Conservation (phyloP, 2,329 filamentous ascomycete genomes). For the Graphilbum sp. region DNA sequence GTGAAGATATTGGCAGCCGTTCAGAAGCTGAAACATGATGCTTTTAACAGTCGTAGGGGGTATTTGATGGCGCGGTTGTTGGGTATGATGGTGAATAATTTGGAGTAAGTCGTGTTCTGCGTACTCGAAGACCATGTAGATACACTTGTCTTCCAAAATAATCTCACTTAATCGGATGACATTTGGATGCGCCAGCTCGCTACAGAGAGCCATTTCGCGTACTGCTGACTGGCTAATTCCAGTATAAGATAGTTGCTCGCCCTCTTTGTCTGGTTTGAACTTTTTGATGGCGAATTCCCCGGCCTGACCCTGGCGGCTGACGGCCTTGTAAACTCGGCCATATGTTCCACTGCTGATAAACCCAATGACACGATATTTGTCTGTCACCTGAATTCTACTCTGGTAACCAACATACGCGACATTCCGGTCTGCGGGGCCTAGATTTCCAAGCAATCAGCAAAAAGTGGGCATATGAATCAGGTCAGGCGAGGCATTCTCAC, state of each 20-base stretch:
- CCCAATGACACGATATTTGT: constrained; percentile 90
- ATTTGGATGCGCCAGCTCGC: constrained; percentile 75
- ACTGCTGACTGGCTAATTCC: constrained; percentile 95
- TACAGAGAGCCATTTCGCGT: constrained; percentile 93
- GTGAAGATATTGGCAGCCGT: constrained; percentile 88
- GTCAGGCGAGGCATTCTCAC: no score
- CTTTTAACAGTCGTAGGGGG: constrained; percentile 79
- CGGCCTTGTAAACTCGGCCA: constrained; percentile 92
- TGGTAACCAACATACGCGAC: constrained; percentile 35
- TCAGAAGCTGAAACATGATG: constrained; percentile 89
- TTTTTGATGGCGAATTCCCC: constrained; percentile 98
- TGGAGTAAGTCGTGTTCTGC: constrained; percentile 94
- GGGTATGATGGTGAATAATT: constrained; percentile 95
- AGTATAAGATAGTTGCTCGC: constrained; percentile 85
- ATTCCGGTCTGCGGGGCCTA: constrained; percentile 37
- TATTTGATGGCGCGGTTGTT: constrained; percentile 75
- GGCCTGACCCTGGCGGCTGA: constrained; percentile 53
- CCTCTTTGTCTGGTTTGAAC: constrained; percentile 98
- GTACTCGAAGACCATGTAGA: constrained; percentile 99
- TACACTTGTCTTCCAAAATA: constrained; percentile 95
- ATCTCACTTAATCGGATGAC: constrained; percentile 87
- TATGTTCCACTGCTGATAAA: constrained; percentile 98
- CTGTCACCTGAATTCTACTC: constrained; percentile 73
- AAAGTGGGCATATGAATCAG: no score
- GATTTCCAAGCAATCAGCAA: background rate